Percentiles rank a stretch among this genome's conserved stretches.
Conservation (phyloP, 1,139 yeast species). For the Casaregolazyma suthepensis region DNA sequence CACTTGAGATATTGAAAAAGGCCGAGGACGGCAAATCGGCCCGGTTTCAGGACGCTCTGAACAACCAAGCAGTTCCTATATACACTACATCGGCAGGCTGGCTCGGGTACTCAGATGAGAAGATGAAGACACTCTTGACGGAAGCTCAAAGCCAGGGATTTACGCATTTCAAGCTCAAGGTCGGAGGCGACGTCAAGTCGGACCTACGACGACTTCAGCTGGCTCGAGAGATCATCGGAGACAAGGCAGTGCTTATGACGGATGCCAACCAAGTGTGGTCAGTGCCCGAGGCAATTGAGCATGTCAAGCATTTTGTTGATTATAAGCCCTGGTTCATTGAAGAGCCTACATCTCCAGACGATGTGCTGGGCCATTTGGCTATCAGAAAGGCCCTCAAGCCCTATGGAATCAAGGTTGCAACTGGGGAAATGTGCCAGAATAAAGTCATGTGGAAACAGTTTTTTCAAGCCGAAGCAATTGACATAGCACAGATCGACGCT, state of each 20-base stretch:
- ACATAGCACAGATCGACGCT: conserved; percentile 37
- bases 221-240: conserved; percentile 39
- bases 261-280: conserved; percentile 40
- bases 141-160: conserved; percentile 37
- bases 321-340: conserved; percentile 39
- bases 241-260: conserved; percentile 32
- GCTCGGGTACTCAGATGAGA: conserved; percentile 40
- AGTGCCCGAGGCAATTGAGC: conserved; percentile 38
- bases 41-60: conserved; percentile 32
- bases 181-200: conserved; percentile 35
- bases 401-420: conserved; percentile 37
- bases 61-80: conserved; percentile 38
- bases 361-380: conserved; percentile 36
- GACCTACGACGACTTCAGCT: conserved; percentile 34
- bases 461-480: conserved; percentile 35
- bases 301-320: conserved; percentile 34
- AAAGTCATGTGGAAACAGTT: conserved; percentile 38
- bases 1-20: conserved; percentile 30
- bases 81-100: conserved; percentile 43
- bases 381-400: conserved; percentile 35
- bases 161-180: conserved; percentile 39
- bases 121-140: conserved; percentile 31
- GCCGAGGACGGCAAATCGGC: conserved; percentile 31
- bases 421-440: conserved; percentile 41
- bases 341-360: conserved; percentile 41